Conservation (phyloP, 2,329 filamentous ascomycete genomes). For the Neopestalotiopsis sp. region DNA sequence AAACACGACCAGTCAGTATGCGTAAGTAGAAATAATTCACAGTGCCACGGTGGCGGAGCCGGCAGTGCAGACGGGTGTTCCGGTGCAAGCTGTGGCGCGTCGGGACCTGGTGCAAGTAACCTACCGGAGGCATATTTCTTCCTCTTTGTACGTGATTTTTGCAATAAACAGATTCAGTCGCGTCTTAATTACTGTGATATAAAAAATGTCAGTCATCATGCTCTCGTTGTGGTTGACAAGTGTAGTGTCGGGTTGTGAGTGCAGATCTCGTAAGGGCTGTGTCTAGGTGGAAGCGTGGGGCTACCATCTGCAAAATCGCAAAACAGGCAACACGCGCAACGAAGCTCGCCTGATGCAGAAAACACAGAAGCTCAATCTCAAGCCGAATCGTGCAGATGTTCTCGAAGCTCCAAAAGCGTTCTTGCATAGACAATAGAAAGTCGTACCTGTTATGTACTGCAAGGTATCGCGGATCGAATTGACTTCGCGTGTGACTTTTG, state of each 20-base stretch:
- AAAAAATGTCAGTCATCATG: not conserved
- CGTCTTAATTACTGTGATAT: conserved; percentile 12
- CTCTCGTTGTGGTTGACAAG: not conserved
- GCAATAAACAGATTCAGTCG: conserved; percentile 16
- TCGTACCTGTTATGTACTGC: conserved; percentile 13
- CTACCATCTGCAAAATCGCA: conserved; percentile 15
- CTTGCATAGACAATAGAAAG: not conserved
- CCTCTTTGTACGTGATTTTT: conserved; percentile 17
- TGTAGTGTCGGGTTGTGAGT: not conserved
- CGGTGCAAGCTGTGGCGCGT: not conserved
- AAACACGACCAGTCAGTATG: conserved; percentile 14
- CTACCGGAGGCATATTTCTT: conserved; percentile 24
- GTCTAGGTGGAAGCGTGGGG: conserved; percentile 14
- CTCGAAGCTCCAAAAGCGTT: not conserved
- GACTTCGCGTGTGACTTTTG: conserved; percentile 1
- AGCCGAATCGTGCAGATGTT: too few relatives aligned
- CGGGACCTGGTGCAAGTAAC: not conserved
- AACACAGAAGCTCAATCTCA: not conserved
- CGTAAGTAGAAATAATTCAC: not conserved
- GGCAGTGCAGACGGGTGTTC: not conserved
- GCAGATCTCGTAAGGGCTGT: not conserved
- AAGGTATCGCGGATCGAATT: not conserved
- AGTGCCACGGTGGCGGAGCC: not conserved
- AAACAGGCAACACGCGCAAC: not conserved
- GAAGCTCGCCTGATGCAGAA: not conserved